Conservation (phyloP, 1,284 basidiomycete genomes). For the Macrocystidia cucumis region DNA sequence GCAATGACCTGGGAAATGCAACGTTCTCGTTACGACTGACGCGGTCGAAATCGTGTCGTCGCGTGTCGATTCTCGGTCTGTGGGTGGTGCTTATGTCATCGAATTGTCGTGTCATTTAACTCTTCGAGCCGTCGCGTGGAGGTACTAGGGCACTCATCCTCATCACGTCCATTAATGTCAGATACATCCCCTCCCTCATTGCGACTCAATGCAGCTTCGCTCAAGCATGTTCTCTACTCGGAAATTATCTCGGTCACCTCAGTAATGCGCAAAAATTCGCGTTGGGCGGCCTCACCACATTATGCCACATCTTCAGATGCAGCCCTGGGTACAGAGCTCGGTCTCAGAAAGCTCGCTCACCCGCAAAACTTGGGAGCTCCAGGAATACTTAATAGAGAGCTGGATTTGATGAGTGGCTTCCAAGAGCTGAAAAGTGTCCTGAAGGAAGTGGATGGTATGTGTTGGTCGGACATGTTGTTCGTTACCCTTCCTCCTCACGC, state of each 20-base stretch:
- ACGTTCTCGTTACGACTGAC: background rate
- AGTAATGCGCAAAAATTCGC: conserved; percentile 94
- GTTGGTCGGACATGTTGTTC: too few relatives aligned
- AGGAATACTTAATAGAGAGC: conserved; percentile 46
- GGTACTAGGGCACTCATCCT: too few relatives aligned
- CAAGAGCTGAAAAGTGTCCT: conserved; percentile 78
- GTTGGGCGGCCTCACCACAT: conserved; percentile 75
- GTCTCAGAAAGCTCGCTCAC: conserved; percentile 55
- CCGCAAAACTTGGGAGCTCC: conserved; percentile 30
- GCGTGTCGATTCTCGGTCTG: background rate
- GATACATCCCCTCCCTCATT: conserved; percentile 8
- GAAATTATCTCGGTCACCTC: conserved; percentile 93
- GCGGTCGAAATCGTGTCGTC: background rate
- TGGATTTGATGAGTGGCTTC: conserved; percentile 86
- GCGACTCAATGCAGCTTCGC: conserved; percentile 36
- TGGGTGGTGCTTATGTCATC: background rate
- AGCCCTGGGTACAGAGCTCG: conserved; percentile 63
- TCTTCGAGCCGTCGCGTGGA: too few relatives aligned
- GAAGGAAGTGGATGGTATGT: conserved; percentile 62
- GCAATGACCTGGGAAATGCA: too few relatives aligned
- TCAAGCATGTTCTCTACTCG: conserved; percentile 75
- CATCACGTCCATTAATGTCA: conserved; percentile 7
- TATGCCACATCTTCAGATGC: conserved; percentile 54
- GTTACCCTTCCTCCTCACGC: conserved; percentile 2
- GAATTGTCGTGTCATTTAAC: background rate